Evolutionary conservation across 768 basidiomycete genomes (phyloP), one percentile per base, ranked within the genome.

Genomic region (Gymnopilus dilepis): DNA sequence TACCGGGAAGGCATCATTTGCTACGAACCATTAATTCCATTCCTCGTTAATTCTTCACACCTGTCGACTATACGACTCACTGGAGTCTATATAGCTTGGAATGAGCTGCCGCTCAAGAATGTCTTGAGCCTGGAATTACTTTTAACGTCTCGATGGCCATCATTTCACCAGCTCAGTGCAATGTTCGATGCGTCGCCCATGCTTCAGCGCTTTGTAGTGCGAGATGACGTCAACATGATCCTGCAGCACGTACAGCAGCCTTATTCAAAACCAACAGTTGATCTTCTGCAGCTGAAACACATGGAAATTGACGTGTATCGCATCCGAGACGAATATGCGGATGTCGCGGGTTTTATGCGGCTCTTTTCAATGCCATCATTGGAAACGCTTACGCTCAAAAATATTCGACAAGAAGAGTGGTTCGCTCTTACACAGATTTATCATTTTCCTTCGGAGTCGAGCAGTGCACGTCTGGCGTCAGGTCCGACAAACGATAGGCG

Each of bases 1-100:
- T 74, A 72, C 47, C 60, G 72, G 11, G 69, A 72, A 55, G 73
- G 73, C 1, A 74, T 74, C 28, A 58, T 70, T 4, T 66, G 62
- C 40, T 66, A 67, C 33, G 71, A 69, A 2, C 59, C 64, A 3
- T 37, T 72, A 12, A 66, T 72, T 9, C 60, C 65, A 1, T 69
- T 74, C 56, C 70, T 74, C 53, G 64, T 61, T 12, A 61, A 60
- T n/a, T 61, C 69, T 4, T 63, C 68, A 1, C 53, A 63, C 22
- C 51, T 72, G 21, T 48, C 68, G 13, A 64, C 60, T 13, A 65
- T 72, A 11, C 59, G 61, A 11, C 31, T 72, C 8, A 67, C 63
- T 11, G 72, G 73, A 2, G 67, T 70, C 4, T 70, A 70, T 21
- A 40, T 72, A 28, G 65, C 65, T 0, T 74, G 73, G 73, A 71